Conservation (phyloP, 352 stramenopile genomes). For the Pythium angustatum region DNA sequence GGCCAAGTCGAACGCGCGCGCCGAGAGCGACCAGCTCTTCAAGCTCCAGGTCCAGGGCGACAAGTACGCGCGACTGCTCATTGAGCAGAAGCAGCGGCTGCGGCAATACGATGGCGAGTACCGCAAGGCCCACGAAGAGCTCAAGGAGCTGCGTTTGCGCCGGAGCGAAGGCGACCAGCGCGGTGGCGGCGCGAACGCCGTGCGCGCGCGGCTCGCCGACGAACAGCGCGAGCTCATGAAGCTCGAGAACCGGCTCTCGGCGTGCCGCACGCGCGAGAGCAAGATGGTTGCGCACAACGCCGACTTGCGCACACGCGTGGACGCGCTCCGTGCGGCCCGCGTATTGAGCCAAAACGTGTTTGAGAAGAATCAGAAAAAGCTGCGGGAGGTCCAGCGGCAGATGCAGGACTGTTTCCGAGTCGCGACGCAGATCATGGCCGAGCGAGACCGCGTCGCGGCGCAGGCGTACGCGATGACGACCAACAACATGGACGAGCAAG, state of each 20-base stretch:
- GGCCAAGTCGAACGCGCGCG: slow-evolving; percentile 63
- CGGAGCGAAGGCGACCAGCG: slow-evolving; percentile 73
- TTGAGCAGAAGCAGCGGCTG: slow-evolving; percentile 73
- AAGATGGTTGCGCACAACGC: slow-evolving; percentile 67
- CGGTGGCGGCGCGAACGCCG: slow-evolving; percentile 66
- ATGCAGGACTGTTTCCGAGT: slow-evolving; percentile 76
- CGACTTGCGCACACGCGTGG: slow-evolving; percentile 53
- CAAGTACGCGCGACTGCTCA: slow-evolving; percentile 71
- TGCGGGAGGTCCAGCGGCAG: slow-evolving; percentile 72
- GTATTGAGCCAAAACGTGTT: slow-evolving; percentile 74
- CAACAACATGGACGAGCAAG: slow-evolving; percentile 76
- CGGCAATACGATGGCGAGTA: slow-evolving; percentile 68
- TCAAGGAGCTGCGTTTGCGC: slow-evolving; percentile 65
- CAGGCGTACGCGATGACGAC: slow-evolving; percentile 67
- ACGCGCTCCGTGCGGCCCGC: slow-evolving; percentile 62
- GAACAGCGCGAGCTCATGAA: slow-evolving; percentile 80
- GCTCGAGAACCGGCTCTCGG: slow-evolving; percentile 73
- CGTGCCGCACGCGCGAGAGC: slow-evolving; percentile 72
- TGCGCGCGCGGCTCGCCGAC: slow-evolving; percentile 66
- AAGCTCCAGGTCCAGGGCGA: slow-evolving; percentile 80
- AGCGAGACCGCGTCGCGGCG: slow-evolving; percentile 66
- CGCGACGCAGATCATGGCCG: slow-evolving; percentile 69
- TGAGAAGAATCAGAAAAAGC: slow-evolving; percentile 76
- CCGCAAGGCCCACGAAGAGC: slow-evolving; percentile 65
- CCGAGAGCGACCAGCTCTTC: slow-evolving; percentile 81